phyloP scores from a whole-genome alignment of 2,329 filamentous ascomycete species.

The Beauveria pseudobassiana region DNA sequence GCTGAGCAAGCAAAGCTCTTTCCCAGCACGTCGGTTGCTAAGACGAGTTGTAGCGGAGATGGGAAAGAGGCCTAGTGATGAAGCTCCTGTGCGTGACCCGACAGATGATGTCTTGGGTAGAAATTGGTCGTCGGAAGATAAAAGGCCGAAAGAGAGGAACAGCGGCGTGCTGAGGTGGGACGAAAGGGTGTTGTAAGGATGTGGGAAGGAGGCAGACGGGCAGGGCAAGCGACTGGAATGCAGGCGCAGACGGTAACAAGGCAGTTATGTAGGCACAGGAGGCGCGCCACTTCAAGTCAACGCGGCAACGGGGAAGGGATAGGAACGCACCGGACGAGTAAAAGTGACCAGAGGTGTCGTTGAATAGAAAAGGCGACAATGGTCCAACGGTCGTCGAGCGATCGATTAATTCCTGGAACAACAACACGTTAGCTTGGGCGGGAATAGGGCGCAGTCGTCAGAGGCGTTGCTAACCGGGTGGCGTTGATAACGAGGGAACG shows the following conservation, averaged over 20 bases:
- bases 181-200: neutral
- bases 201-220: neutral
- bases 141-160: neutral
- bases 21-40: neutral
- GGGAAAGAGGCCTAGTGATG: neutral
- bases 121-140: neutral
- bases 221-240: constrained; percentile 7
- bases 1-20: neutral
- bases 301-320: neutral
- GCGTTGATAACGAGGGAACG: constrained; percentile 1
- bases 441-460: neutral
- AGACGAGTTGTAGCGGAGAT: neutral
- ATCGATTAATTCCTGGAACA: neutral
- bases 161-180: neutral
- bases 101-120: neutral
- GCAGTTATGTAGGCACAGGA: neutral
- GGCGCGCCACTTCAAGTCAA: constrained; percentile 4
- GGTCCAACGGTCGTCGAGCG: neutral
- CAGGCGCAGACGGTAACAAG: constrained; percentile 1
- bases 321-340: constrained; percentile 5
- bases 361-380: neutral
- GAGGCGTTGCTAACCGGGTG: neutral
- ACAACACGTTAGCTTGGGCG: constrained; percentile 1
- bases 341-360: neutral
- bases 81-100: neutral